Evolutionary conservation across 345 rosid genomes (phyloP).

Genomic region (Pistacia atlantica): DNA sequence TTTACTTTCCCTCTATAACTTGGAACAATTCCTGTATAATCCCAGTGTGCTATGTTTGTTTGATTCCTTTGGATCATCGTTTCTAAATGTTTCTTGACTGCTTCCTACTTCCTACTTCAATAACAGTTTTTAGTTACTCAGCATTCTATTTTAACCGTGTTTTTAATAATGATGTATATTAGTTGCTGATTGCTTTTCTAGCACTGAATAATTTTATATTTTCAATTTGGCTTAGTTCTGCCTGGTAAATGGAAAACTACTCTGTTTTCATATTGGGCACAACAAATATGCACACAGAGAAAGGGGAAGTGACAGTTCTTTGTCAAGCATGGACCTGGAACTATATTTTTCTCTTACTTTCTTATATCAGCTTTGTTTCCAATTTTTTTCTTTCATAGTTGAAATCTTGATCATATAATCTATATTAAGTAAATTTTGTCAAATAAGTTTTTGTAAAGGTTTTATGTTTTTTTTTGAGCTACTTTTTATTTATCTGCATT

Average conservation of each 20-base stretch:
- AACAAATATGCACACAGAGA: neutral
- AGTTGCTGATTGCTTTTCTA: too few species aligned
- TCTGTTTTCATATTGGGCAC: neutral
- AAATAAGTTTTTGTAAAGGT: neutral
- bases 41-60: neutral
- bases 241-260: too few species aligned
- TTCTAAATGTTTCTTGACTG: neutral
- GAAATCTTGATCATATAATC: neutral
- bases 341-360: neutral
- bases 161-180: neutral
- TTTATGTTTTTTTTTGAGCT: neutral
- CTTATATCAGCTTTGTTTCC: neutral
- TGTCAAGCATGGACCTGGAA: neutral
- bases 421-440: neutral
- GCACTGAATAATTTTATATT: too few species aligned
- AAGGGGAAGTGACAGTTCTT: neutral
- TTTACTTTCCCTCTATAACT: neutral
- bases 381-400: too few species aligned
- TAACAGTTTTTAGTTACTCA: too few species aligned
- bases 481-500: neutral
- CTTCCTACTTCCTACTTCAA: neutral
- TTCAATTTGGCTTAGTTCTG: too few species aligned
- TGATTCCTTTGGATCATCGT: neutral
- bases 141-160: neutral
- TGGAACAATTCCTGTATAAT: neutral